phyloP scores from a whole-genome alignment of 306 rosid species.

The Cajanus cajan region DNA sequence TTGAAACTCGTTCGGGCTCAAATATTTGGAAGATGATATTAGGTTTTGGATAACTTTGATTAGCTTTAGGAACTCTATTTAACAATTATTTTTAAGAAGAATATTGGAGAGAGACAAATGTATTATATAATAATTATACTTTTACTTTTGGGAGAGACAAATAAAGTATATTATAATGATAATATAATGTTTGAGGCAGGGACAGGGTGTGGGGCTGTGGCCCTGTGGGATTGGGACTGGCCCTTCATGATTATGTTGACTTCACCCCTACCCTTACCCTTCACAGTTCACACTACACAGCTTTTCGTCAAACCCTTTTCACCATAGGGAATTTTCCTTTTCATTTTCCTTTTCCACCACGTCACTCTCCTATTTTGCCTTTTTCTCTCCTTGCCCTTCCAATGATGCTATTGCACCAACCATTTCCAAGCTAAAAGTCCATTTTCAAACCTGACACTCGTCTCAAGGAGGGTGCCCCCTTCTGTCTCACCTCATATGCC shows the following conservation, averaged over 20 bases:
- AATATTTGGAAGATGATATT: too few relatives aligned
- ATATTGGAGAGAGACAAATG: not conserved
- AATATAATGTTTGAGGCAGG: not conserved
- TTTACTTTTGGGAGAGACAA: not conserved
- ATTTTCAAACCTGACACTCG: slow-evolving; percentile 25
- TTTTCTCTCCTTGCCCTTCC: not conserved
- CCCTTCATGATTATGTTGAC: slow-evolving; percentile 45
- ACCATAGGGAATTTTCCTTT: slow-evolving; percentile 1
- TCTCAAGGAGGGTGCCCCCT: not conserved
- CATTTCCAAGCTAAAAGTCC: not conserved
- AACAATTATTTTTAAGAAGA: not conserved
- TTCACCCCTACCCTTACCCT: not conserved
- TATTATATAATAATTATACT: too few relatives aligned
- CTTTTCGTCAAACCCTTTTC: slow-evolving; percentile 35
- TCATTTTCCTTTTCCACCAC: not conserved
- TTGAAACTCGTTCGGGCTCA: too few relatives aligned
- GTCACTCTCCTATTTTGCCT: slow-evolving; percentile 12
- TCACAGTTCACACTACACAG: not conserved
- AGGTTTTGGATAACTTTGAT: too few relatives aligned
- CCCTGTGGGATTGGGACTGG: slow-evolving; percentile 28
- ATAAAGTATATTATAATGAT: not conserved
- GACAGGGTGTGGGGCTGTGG: not conserved
- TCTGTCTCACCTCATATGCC: slow-evolving; percentile 28
- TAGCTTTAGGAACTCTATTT: too few relatives aligned
- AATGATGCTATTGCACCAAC: not conserved